A percentile compares a stretch with the other conserved stretches of the same genome.
Evolutionary conservation across 768 basidiomycete genomes (phyloP).

Genomic region (Boletus rex-veris): DNA sequence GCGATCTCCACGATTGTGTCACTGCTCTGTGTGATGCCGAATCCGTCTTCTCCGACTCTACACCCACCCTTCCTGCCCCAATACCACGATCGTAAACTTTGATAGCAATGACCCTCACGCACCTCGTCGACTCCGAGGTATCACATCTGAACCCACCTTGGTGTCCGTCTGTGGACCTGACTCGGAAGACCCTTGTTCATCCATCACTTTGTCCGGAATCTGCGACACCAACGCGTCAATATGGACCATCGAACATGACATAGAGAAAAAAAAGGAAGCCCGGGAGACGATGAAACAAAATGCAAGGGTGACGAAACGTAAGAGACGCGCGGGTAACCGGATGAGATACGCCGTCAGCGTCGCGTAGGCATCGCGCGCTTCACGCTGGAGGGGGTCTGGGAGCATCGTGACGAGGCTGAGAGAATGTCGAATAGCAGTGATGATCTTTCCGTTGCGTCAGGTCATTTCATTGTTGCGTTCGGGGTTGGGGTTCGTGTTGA

Average conservation of each 20-base stretch:
- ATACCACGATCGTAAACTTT: no score
- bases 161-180: no score
- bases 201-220: conserved; percentile 15
- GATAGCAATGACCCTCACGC: no score
- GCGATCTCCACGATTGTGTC: no score
- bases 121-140: no score
- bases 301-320: background rate
- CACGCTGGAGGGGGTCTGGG: conserved; percentile 11
- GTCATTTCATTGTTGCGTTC: no score
- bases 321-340: conserved; percentile 11
- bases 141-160: no score
- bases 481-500: no score
- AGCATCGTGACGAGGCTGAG: conserved; percentile 13
- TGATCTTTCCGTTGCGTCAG: conserved; percentile 4
- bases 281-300: background rate
- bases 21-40: no score
- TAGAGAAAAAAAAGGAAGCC: background rate
- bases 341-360: conserved; percentile 10
- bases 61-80: no score
- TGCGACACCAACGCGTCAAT: background rate
- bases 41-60: no score
- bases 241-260: no score
- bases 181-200: background rate
- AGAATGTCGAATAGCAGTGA: conserved; percentile 18
- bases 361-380: conserved; percentile 19